Evolutionary conservation across 164 flowering plant genomes (phyloP), one percentile per base, ranked within the genome.

Genomic region (Platanus orientalis): DNA sequence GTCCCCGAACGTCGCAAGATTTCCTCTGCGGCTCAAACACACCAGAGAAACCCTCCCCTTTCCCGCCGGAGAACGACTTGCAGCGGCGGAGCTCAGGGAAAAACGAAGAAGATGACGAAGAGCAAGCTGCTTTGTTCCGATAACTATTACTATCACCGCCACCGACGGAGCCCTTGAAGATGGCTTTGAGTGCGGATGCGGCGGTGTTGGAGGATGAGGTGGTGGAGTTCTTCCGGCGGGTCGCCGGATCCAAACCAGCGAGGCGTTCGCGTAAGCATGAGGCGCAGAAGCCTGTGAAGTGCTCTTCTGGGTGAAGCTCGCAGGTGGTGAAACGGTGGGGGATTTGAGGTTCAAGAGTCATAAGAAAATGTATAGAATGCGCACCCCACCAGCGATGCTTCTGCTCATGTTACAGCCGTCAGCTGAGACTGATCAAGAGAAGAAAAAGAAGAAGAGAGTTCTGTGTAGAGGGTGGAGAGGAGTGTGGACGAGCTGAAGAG

Each of bases 241-340:
- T 40, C 50, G 70, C 40, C 9, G 65, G 64, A 19, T 81, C 81
- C 48, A 84, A 68, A 64, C 80, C 78, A 58, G 81, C 75, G 77
- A 93, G 92, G 44, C 97, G 98, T 51, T 93, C 98, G 20, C 88
- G 79, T 56, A 93, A 79, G 69, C 98, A 93, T 16, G 86, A 66
- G 58, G 96, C 84, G 78, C 98, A 93, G 77, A 93, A 80, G 23
- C 96, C 96, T 64, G 94, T 83, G 77, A 78, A 47, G 16, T 80
- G 81, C n/a, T 80, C 74, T 70, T 73, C 65, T 1, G 90, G 96
- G 76, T 88, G 96, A 58, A 71, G 83, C 69, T 76, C 69, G 74
- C 97, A 86, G 60, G 78, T 44, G 69, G 87, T 62, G 73, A 29
- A 66, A 32, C 88, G 89, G 58, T 74, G 76, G 25, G 77, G 63